Base-by-base conservation (phyloP, 768 basidiomycete genomes). In the Termitomyces heimii region DNA sequence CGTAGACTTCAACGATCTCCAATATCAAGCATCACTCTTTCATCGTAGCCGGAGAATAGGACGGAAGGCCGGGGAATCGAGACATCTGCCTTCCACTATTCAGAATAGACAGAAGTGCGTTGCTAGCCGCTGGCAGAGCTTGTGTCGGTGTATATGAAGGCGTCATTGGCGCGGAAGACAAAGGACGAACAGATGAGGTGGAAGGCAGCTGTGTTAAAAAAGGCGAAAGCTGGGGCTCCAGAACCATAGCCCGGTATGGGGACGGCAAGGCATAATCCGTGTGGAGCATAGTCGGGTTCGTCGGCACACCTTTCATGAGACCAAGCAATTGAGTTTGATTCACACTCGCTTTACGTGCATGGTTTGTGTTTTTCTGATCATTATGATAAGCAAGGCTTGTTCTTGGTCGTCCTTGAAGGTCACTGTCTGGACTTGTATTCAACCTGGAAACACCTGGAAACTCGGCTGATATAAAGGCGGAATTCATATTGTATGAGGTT, bases 271-370 rank as follows among this genome's bases (percentile, higher is more conserved):
- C 7, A 34, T 52, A 43, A 22, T 10, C 26, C 28, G 26, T 16
- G 43, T 50, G 39, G 14, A 44, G 28, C 10, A 28, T 26, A 46
- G 45, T 5, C 39, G 53, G 20, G 39, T 52, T 57, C 13, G 55
- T 12, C 42, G 50, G 29, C 51, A 71, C 59, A 46, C 71, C 70
- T 61, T 77, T 76, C 63, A 82, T 74, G 45, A 78, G 61, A 24
- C 71, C 66, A 45, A 78, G 72, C 39, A 83, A 66, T 53, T 83
- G 81, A 34, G 70, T 73, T 57, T 84, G 82, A 55, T 74, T 76
- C 74, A 85, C 75, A 60, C 77, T 83, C 55, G 74, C 72, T 49
- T 76, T 79, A n/a, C 26, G n/a, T 37, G 68, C 60, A 28, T 62
- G 8, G 24, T 52, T 44, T n/a, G 40, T 62, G 55, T 73, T 72